Evolutionary conservation across 164 flowering plant species (phyloP).

Genomic region (Nymphaea colorata): DNA sequence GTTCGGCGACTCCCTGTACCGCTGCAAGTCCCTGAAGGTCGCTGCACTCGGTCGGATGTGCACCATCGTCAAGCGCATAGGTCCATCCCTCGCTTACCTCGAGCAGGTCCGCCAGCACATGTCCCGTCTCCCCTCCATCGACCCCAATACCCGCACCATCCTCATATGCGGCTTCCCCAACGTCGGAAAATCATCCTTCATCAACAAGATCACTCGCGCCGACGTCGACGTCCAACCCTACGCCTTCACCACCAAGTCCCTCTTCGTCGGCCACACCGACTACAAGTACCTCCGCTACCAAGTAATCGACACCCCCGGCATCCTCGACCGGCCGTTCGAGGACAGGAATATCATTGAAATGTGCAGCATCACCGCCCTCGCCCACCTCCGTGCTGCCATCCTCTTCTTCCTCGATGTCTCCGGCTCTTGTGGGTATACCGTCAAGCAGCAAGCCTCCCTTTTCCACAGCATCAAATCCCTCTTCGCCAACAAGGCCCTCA

Average conservation of each 20-base stretch:
- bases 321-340: slow-evolving; percentile 85
- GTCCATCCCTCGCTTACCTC: slow-evolving; percentile 76
- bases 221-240: slow-evolving; percentile 97
- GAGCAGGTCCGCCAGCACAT: slow-evolving; percentile 88
- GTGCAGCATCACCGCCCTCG: slow-evolving; percentile 93
- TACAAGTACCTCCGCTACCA: slow-evolving; percentile 79
- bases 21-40: slow-evolving; percentile 80
- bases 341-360: slow-evolving; percentile 93
- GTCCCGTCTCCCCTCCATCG: slow-evolving; percentile 92
- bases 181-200: slow-evolving; percentile 90
- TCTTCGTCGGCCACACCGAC: slow-evolving; percentile 92
- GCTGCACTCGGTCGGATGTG: slow-evolving; percentile 96
- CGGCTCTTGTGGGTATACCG: slow-evolving; percentile 82
- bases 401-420: slow-evolving; percentile 81
- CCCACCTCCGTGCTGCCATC: slow-evolving; percentile 84
- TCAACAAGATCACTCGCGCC: slow-evolving; percentile 84
- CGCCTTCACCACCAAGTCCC: slow-evolving; percentile 88
- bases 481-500: slow-evolving; percentile 76
- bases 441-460: slow-evolving; percentile 82
- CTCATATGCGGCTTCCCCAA: slow-evolving; percentile 90
- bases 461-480: slow-evolving; percentile 85
- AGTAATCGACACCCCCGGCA: slow-evolving; percentile 93
- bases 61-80: slow-evolving; percentile 60
- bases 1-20: slow-evolving; percentile 79
- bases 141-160: slow-evolving; percentile 76